A percentile compares a stretch with the other conserved stretches of the same genome.
Evolutionary conservation across 2,329 filamentous ascomycete species (phyloP).

Genomic region (Alternaria angustiovoidea): DNA sequence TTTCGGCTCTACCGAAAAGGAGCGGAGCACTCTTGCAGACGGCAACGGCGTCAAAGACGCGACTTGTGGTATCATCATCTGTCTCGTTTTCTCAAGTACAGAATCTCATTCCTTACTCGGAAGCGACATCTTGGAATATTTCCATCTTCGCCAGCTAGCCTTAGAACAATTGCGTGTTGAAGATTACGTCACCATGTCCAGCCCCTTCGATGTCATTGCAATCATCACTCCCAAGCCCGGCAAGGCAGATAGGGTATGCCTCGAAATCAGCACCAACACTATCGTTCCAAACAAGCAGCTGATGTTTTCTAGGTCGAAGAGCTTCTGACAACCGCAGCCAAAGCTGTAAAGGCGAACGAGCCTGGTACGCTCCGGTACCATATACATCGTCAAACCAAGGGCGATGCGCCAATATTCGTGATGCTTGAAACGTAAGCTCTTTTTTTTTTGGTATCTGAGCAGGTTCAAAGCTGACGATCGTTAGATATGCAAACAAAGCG

Average conservation of each 20-base stretch:
- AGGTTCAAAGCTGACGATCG: background rate
- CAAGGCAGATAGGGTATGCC: constrained; percentile 41
- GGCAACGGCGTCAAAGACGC: background rate
- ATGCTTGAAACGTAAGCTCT: constrained; percentile 45
- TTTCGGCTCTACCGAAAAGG: constrained; percentile 26
- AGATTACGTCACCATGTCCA: constrained; percentile 22
- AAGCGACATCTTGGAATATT: background rate
- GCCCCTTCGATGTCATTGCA: constrained; percentile 41
- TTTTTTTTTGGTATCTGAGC: too few species aligned
- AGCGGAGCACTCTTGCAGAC: constrained; percentile 16
- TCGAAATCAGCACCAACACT: background rate
- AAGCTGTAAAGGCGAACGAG: constrained; percentile 42
- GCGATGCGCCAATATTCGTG: constrained; percentile 37
- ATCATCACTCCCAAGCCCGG: constrained; percentile 43
- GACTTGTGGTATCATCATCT: background rate
- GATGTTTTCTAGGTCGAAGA: constrained; percentile 37
- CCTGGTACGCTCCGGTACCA: constrained; percentile 46
- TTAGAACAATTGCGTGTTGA: background rate
- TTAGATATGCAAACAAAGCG: constrained; percentile 43
- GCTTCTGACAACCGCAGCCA: constrained; percentile 33
- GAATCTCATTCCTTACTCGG: background rate
- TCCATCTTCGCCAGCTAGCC: background rate
- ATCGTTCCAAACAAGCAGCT: background rate
- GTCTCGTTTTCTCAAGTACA: background rate
- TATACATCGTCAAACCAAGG: constrained; percentile 40